Conservation (phyloP, 331 rosid genomes). For the Rosa hybrid region DNA sequence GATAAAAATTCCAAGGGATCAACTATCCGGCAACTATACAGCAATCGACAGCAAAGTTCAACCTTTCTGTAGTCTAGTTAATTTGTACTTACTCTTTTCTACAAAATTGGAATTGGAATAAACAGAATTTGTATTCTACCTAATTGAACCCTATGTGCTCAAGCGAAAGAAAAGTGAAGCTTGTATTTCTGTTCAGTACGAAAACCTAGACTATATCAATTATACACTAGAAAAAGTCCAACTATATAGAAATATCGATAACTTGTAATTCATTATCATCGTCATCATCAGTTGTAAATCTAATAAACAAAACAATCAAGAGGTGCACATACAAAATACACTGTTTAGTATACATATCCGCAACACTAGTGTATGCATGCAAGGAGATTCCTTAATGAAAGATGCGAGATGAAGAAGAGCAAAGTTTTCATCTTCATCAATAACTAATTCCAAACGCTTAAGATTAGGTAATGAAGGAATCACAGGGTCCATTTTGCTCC, state of each 20-base stretch:
- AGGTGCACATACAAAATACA: not conserved
- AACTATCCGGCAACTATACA: not conserved
- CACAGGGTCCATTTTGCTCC: not conserved
- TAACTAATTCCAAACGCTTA: not conserved
- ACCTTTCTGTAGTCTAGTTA: not conserved
- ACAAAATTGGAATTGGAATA: too few species aligned
- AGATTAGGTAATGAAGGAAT: not conserved
- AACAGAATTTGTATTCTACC: too few species aligned
- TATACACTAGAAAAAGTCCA: too few species aligned
- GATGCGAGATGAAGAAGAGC: not conserved
- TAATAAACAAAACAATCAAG: not conserved
- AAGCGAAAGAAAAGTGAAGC: too few species aligned
- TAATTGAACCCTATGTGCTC: too few species aligned
- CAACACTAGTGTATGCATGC: not conserved
- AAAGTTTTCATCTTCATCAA: not conserved
- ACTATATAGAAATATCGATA: too few species aligned
- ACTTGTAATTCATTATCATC: too few species aligned
- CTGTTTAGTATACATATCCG: not conserved
- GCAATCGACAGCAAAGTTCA: not conserved
- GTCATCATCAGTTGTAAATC: not conserved
- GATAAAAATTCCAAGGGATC: not conserved
- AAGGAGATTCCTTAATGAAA: not conserved
- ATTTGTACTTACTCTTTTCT: not conserved
- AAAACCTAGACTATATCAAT: too few species aligned
- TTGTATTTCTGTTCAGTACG: too few species aligned